Evolutionary conservation across 2,329 filamentous ascomycete species (phyloP).

Genomic region (Fusarium sacchari): DNA sequence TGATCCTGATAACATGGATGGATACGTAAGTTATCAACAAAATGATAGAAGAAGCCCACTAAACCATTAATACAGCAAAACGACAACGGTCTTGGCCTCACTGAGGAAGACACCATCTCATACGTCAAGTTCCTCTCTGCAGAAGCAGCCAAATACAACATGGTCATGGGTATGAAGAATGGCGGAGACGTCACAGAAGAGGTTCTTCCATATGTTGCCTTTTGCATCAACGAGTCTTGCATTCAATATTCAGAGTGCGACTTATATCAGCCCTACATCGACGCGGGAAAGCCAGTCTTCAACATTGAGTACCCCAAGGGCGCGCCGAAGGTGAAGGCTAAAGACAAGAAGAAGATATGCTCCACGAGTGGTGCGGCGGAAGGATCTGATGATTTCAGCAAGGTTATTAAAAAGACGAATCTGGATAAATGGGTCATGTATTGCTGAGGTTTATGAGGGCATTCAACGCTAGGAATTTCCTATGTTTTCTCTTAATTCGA

Average conservation of each 20-base stretch:
- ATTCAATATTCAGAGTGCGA: conserved; percentile 67
- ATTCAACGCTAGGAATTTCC: fast-evolving
- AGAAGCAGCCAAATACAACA: conserved; percentile 60
- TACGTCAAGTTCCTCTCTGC: conserved; percentile 69
- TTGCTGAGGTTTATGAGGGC: neutral
- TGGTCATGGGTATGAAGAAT: conserved; percentile 75
- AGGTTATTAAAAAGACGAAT: conserved; percentile 72
- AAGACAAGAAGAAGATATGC: conserved; percentile 55
- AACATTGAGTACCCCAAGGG: conserved; percentile 67
- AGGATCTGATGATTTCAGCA: conserved; percentile 65
- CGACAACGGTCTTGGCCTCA: conserved; percentile 69
- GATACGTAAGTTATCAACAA: conserved; percentile 55
- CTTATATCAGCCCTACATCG: conserved; percentile 65
- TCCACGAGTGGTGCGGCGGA: conserved; percentile 43
- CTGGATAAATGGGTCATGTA: conserved; percentile 64
- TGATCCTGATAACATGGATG: conserved; percentile 77
- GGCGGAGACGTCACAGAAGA: conserved; percentile 65
- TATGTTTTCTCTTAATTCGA: neutral
- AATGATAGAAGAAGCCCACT: fast-evolving
- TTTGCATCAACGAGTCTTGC: conserved; percentile 76
- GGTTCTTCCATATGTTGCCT: conserved; percentile 64
- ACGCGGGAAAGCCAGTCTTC: neutral
- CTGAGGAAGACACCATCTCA: conserved; percentile 62
- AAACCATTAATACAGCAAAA: conserved; percentile 53
- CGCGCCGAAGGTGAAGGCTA: conserved; percentile 49